Percentiles rank a stretch among this genome's conserved stretches.
Conservation (phyloP, 1,284 basidiomycete genomes). For the Microbotryum intermedium region DNA sequence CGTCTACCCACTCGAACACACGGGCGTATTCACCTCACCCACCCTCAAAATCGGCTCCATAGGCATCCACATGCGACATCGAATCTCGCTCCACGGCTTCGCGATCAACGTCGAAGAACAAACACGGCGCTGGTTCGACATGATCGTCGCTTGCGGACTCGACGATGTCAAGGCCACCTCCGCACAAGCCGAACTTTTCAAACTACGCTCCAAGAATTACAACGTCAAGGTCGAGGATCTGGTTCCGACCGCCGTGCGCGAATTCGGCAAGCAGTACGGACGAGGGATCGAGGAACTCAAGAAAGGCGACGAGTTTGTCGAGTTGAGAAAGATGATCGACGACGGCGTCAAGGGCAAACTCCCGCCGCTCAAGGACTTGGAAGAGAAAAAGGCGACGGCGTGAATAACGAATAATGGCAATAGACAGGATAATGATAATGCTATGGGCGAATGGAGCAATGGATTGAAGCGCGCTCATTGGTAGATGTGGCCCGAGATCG, state of each 20-base stretch:
- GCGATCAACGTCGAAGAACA: conserved; percentile 80
- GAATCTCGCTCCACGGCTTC: conserved; percentile 91
- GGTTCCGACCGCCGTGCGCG: conserved; percentile 26
- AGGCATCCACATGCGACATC: conserved; percentile 89
- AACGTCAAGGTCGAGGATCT: conserved; percentile 22
- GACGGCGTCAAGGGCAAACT: conserved; percentile 14
- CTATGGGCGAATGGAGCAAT: too few relatives aligned
- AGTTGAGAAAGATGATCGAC: conserved; percentile 16
- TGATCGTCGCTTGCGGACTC: conserved; percentile 86
- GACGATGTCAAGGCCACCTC: conserved; percentile 51
- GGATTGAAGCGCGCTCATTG: background rate
- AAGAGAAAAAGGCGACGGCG: too few relatives aligned
- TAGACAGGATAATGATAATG: too few relatives aligned
- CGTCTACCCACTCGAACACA: conserved; percentile 55
- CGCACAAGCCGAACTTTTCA: conserved; percentile 8
- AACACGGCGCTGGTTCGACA: conserved; percentile 72
- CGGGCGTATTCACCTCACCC: conserved; percentile 62
- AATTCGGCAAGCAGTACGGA: conserved; percentile 35
- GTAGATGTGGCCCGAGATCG: conserved; percentile 15
- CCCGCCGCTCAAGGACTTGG: conserved; percentile 5
- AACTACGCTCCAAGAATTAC: background rate
- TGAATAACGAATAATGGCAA: too few relatives aligned
- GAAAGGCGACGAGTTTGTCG: conserved; percentile 28
- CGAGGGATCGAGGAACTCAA: conserved; percentile 35
- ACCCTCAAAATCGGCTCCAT: conserved; percentile 81